Evolutionary conservation across 2,329 filamentous ascomycete species (phyloP).

Genomic region (Curvularia spicifera): DNA sequence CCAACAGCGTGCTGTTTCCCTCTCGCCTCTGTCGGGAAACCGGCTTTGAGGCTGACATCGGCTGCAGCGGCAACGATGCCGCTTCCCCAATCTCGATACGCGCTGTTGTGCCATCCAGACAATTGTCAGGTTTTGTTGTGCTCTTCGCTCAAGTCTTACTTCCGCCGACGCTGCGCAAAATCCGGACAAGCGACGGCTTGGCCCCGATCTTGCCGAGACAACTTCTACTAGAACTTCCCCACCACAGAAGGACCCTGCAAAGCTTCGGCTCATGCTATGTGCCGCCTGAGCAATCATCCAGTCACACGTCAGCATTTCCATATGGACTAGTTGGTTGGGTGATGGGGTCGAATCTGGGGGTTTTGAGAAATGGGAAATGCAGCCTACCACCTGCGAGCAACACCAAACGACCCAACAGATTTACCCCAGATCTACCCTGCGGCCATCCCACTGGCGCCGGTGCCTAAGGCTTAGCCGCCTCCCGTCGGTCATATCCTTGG

Average conservation of each 20-base stretch:
- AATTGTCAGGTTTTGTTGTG: not conserved
- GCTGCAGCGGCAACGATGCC: not conserved
- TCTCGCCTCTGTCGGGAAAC: not conserved
- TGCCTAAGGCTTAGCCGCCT: constrained; percentile 29
- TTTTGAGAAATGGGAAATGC: not conserved
- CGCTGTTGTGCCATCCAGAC: not conserved
- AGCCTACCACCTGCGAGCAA: not conserved
- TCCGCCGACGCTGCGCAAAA: not conserved
- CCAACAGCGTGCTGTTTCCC: not conserved
- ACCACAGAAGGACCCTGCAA: not conserved
- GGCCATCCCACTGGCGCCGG: constrained; percentile 30
- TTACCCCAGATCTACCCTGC: constrained; percentile 43
- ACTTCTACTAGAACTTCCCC: not conserved
- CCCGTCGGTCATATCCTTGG: constrained; percentile 27
- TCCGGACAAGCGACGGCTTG: not conserved
- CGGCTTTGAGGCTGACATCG: not conserved
- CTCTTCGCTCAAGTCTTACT: not conserved
- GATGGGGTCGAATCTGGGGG: not conserved
- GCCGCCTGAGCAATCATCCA: too few species aligned
- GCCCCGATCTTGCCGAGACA: not conserved
- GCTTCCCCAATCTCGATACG: not conserved
- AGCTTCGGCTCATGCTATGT: not conserved
- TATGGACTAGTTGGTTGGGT: not conserved
- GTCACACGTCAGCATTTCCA: not conserved
- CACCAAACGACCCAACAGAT: constrained; percentile 30